These are phyloP conservation scores for Theobroma cacao DNA, from an alignment of 345 rosid species.

Conservation along the genomic window DNA sequence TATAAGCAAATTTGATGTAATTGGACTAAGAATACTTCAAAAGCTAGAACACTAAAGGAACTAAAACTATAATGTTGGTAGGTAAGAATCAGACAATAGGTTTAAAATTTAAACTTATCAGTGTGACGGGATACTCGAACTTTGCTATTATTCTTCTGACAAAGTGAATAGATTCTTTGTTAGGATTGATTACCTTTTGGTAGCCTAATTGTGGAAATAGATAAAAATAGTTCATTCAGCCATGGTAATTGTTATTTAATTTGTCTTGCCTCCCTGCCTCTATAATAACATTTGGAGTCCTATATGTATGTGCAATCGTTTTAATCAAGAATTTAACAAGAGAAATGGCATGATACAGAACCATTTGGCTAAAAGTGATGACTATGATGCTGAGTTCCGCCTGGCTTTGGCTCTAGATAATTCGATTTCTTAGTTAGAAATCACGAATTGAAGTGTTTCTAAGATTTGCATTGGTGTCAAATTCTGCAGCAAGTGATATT, in stretches of 20 bases:
- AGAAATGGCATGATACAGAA: not conserved
- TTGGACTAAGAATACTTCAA: not conserved
- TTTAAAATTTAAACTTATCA: not conserved
- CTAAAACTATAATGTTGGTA: not conserved
- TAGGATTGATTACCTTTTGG: not conserved
- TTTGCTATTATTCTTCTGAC: not conserved
- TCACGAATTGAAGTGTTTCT: not conserved
- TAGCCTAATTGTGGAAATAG: not conserved
- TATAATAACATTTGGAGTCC: not conserved
- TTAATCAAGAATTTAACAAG: not conserved
- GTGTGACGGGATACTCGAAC: not conserved
- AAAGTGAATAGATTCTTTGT: not conserved
- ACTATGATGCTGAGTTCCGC: not conserved
- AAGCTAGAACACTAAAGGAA: not conserved
- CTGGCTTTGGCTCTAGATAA: too few relatives aligned
- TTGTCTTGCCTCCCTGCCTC: not conserved
- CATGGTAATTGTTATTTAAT: not conserved
- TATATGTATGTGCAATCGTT: not conserved
- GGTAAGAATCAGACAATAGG: not conserved
- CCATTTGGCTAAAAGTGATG: not conserved
- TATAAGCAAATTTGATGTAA: not conserved
- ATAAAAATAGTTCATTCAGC: not conserved
- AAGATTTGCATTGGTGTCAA: not conserved
- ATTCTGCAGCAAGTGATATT: constrained; percentile 52
- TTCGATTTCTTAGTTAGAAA: not conserved